phyloP scores from a whole-genome alignment of 371 early-diverging fungal genomes.

The Haplosporangium sp. region DNA sequence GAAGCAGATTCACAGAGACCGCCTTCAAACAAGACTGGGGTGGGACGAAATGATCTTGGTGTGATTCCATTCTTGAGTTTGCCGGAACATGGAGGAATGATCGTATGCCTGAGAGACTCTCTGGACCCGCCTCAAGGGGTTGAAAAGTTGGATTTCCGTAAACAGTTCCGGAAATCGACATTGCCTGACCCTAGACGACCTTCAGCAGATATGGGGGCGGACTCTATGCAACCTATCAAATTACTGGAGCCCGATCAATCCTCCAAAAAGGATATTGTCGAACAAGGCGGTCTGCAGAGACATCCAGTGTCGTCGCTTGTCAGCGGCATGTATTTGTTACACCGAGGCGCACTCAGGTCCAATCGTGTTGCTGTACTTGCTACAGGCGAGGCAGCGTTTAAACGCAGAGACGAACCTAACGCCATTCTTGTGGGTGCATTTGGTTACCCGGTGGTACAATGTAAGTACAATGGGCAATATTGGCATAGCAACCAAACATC shows the following conservation, averaged over 20 bases:
- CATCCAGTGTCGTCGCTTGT: constrained; percentile 35
- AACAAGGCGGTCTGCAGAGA: constrained; percentile 58
- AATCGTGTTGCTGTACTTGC: constrained; percentile 62
- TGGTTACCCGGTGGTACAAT: constrained; percentile 70
- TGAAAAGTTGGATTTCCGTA: constrained; percentile 29
- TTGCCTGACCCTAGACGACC: constrained; percentile 17
- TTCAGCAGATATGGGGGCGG: constrained; percentile 7
- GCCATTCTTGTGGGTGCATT: constrained; percentile 59
- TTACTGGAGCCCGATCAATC: constrained; percentile 6
- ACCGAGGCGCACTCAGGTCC: constrained; percentile 31
- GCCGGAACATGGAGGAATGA: constrained; percentile 79
- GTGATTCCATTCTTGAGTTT: constrained; percentile 76
- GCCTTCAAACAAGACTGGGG: constrained; percentile 1
- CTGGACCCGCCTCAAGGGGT: constrained; percentile 18
- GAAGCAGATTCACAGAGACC: background rate
- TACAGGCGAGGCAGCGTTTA: constrained; percentile 55
- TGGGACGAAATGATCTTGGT: constrained; percentile 47
- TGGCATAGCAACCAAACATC: too few relatives aligned
- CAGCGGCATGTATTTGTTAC: constrained; percentile 32
- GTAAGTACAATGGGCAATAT: constrained; percentile 39
- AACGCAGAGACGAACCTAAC: constrained; percentile 30
- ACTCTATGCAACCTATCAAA: background rate
- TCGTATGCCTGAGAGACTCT: constrained; percentile 65
- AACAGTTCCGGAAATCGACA: constrained; percentile 34
- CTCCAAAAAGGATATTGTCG: constrained; percentile 5